Evolutionary conservation across 2,329 filamentous ascomycete species (phyloP), one percentile per base, ranked within the genome.

Genomic region (Botrytis aclada): DNA sequence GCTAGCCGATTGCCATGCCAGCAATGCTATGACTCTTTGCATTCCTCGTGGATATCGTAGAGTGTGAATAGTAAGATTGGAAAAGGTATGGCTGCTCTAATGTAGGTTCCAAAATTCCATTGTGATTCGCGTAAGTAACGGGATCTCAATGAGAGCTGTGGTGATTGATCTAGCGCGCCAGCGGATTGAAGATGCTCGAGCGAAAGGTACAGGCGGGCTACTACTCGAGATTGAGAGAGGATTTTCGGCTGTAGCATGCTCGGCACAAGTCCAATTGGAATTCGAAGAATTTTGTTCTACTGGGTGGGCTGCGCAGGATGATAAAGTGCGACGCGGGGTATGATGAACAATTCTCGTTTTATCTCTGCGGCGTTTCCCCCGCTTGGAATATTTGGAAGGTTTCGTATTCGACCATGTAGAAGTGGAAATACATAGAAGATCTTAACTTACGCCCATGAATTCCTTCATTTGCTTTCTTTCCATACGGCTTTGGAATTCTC

Each of bases 381-480:
- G 47, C 34, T 67, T 56, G 34, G 25, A 32, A 56, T 32, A 41
- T 4, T 41, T 29, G n/a, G 9, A 67, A 67, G 65, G n/a, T 20
- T 20, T 12, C 22, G 16, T n/a, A 34, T 20, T 34, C 18, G 34
- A 25, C 20, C 22, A 41, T 37, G n/a, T 18, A n/a, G 8, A 41
- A 10, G 25, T 58, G 39, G 34, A 9, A 25, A 14, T 34, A 29
- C 22, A 8, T 39, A 47, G 18, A 47, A 51, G 43, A 32, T 32
- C 60, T 63, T 12, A 62, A 87, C 93, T 79, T 88, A 98, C 96
- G 80, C 90, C 93, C 92, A 98, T 97, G 82, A 99, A 98, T 83
- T 98, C 95, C 86, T 97, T 97, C 88, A 99, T 93, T 85, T 99
- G 96, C 85, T 96, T 97, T 85, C 93, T 93, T 87, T 98, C 94